These are phyloP conservation scores for Aspergillus vadensis DNA, from an alignment of 2,329 filamentous ascomycete species.

Conservation along the genomic window DNA sequence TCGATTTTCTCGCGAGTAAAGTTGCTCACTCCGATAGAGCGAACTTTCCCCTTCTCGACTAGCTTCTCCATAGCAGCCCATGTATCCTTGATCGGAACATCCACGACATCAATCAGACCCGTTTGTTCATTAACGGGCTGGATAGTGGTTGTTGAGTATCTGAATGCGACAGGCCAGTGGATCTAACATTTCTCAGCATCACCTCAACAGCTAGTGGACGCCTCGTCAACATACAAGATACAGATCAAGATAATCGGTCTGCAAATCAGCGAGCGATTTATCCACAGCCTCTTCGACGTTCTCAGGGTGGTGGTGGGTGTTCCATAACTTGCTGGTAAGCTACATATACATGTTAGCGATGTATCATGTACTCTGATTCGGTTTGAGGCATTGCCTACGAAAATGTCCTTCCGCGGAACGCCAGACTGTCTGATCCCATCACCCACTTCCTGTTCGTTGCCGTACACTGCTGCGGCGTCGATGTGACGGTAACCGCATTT, in stretches of 20 bases:
- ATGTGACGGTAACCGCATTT: constrained; percentile 58
- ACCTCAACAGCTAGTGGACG: not conserved
- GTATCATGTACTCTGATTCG: too few species aligned
- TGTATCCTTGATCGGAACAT: not conserved
- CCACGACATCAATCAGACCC: not conserved
- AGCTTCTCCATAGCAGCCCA: constrained; percentile 57
- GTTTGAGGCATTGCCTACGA: not conserved
- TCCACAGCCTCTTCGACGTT: constrained; percentile 51
- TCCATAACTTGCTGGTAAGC: constrained; percentile 44
- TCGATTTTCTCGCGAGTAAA: constrained; percentile 53
- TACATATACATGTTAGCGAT: not conserved
- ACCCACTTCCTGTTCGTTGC: constrained; percentile 49
- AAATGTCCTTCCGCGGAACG: constrained; percentile 33
- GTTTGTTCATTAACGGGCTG: constrained; percentile 23
- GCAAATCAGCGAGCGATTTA: constrained; percentile 60
- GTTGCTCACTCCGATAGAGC: constrained; percentile 72
- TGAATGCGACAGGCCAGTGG: constrained; percentile 43
- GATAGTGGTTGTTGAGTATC: constrained; percentile 19
- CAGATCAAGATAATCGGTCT: constrained; percentile 67
- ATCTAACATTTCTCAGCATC: constrained; percentile 25
- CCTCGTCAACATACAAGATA: constrained; percentile 47
- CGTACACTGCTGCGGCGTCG: constrained; percentile 51
- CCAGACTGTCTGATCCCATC: constrained; percentile 41
- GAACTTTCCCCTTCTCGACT: constrained; percentile 58
- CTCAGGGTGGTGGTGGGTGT: constrained; percentile 35